These are phyloP conservation scores for Tylopilus sp. DNA, from an alignment of 768 basidiomycete genomes.

Conservation along the genomic window DNA sequence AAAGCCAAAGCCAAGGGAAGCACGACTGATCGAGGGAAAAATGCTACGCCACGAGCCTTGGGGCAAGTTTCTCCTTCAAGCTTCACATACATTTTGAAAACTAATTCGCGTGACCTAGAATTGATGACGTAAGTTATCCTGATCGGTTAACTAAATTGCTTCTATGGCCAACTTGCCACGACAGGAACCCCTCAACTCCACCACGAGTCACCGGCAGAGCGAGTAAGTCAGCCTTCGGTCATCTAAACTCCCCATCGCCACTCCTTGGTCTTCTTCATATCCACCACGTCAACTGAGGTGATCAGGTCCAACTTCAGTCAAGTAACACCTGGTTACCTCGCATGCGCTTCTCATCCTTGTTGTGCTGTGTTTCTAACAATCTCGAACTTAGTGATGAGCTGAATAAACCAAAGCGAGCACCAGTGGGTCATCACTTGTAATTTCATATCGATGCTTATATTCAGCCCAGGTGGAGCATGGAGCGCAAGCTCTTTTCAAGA, in stretches of 20 bases:
- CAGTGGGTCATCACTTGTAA: slow-evolving; percentile 21
- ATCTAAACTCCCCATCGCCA: slow-evolving; percentile 11
- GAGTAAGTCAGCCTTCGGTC: slow-evolving; percentile 31
- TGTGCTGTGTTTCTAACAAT: slow-evolving; percentile 63
- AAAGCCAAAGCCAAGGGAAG: slow-evolving; percentile 36
- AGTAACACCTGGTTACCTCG: slow-evolving; percentile 28
- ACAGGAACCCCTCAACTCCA: slow-evolving; percentile 27
- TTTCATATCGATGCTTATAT: too few relatives aligned
- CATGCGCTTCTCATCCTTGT: slow-evolving; percentile 61
- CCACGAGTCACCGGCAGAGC: slow-evolving; percentile 21
- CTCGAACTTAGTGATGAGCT: slow-evolving; percentile 50
- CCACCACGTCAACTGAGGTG: slow-evolving; percentile 16
- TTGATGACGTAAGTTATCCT: slow-evolving; percentile 31
- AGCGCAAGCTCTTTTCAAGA: slow-evolving; percentile 54
- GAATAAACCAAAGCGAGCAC: slow-evolving; percentile 30
- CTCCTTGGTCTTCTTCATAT: slow-evolving; percentile 11
- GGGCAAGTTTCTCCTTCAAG: slow-evolving; percentile 9
- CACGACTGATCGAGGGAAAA: slow-evolving; percentile 21
- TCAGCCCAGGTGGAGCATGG: slow-evolving; percentile 44
- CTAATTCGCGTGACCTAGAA: slow-evolving; percentile 15
- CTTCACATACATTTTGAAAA: neutral
- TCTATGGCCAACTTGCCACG: slow-evolving; percentile 11
- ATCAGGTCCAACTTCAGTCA: slow-evolving; percentile 24
- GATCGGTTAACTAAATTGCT: slow-evolving; percentile 17
- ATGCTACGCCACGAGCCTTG: slow-evolving; percentile 6